Evolutionary conservation across 352 stramenopile species (phyloP).

Genomic region (Globisporangium recalcitrans): DNA sequence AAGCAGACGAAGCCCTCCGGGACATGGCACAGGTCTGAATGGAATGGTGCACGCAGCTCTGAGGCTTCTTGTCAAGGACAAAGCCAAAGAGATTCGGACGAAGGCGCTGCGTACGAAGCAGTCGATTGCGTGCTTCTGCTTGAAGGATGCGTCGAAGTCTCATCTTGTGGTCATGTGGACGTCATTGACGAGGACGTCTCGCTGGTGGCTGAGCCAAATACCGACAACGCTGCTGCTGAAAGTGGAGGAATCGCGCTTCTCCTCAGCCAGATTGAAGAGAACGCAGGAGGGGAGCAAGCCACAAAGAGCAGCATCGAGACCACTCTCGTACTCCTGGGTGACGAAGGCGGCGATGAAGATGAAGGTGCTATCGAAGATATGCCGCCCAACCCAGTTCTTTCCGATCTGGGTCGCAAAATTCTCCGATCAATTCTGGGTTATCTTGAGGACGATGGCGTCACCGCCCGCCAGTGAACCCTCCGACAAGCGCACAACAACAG

Average conservation of each 20-base stretch:
- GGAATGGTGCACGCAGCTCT: neutral
- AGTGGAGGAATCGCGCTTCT: neutral
- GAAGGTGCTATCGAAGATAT: neutral
- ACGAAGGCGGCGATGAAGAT: neutral
- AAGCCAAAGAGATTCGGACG: neutral
- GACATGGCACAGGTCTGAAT: neutral
- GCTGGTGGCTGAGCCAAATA: neutral
- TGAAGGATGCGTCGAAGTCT: neutral
- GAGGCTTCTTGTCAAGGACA: neutral
- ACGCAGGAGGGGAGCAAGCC: neutral
- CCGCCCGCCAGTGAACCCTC: neutral
- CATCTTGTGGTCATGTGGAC: neutral
- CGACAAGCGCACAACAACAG: neutral
- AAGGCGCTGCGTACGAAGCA: neutral
- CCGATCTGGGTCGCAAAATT: neutral
- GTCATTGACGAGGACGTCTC: neutral
- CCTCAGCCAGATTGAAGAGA: neutral
- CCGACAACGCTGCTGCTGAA: neutral
- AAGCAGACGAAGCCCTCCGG: too few relatives aligned
- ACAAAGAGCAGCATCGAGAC: neutral
- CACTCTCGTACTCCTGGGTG: neutral
- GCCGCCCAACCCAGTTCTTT: neutral
- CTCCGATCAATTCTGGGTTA: constrained; percentile 6
- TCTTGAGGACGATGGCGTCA: neutral
- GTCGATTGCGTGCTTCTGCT: constrained; percentile 10